These are phyloP conservation scores for Colletotrichum gloeosporioides DNA, from an alignment of 2,329 filamentous ascomycete genomes.

Conservation along the genomic window DNA sequence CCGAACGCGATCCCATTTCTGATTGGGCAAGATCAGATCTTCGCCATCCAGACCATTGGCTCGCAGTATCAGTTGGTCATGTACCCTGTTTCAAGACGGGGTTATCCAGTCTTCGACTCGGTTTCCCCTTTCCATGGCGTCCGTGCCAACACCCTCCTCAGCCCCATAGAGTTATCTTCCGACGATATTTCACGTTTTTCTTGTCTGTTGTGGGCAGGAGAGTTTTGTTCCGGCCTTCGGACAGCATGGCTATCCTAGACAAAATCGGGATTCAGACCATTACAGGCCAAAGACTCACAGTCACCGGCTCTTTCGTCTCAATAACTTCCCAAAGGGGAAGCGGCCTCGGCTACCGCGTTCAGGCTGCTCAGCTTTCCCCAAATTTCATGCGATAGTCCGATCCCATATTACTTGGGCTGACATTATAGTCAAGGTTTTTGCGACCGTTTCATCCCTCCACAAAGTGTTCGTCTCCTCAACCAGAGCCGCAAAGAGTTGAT, in stretches of 20 bases:
- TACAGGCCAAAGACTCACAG: background rate
- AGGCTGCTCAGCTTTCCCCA: background rate
- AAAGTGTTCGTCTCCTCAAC: conserved; percentile 16
- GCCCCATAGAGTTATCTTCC: conserved; percentile 18
- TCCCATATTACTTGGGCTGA: conserved; percentile 2
- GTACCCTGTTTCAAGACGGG: conserved; percentile 19
- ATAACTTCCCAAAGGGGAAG: background rate
- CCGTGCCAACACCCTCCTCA: background rate
- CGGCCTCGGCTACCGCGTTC: background rate
- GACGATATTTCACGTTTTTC: conserved; percentile 8
- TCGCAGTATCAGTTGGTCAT: conserved; percentile 6
- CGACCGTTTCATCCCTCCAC: conserved; percentile 13
- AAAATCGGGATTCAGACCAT: background rate
- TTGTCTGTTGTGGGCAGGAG: conserved; percentile 1
- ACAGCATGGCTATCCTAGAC: conserved; percentile 4
- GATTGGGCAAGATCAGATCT: conserved; percentile 2
- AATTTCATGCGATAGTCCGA: background rate
- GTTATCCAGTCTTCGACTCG: background rate
- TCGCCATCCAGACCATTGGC: background rate
- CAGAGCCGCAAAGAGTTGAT: background rate
- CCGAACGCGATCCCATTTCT: background rate
- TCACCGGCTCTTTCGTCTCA: conserved; percentile 3
- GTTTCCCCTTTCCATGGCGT: background rate
- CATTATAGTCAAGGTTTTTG: conserved; percentile 1
- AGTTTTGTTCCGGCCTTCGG: background rate